Conservation (phyloP, 805 yeast species). For the Metahyphopichia silvanorum region DNA sequence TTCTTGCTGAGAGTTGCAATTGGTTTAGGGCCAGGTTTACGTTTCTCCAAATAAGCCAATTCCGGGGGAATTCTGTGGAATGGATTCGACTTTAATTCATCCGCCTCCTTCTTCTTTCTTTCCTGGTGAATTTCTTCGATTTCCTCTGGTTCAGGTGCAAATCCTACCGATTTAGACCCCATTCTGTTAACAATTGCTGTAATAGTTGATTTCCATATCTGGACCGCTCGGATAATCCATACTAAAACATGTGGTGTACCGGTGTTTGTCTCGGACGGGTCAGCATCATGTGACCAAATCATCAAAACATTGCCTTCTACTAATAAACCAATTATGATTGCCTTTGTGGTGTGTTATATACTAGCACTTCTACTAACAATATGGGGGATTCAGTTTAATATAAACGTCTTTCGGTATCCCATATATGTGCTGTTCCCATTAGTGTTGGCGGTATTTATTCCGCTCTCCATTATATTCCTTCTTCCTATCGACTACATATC, state of each 20-base stretch:
- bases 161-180: slow-evolving; percentile 34
- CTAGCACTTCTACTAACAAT: slow-evolving; percentile 25
- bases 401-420: slow-evolving; percentile 33
- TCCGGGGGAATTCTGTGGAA: slow-evolving; percentile 43
- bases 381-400: slow-evolving; percentile 32
- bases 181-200: too few relatives aligned
- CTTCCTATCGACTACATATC: slow-evolving; percentile 74
- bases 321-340: too few relatives aligned
- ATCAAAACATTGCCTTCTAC: too few relatives aligned
- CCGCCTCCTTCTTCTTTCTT: slow-evolving; percentile 23
- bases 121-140: slow-evolving; percentile 30
- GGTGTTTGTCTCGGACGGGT: too few relatives aligned
- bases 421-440: slow-evolving; percentile 45
- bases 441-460: slow-evolving; percentile 63
- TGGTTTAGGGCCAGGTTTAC: slow-evolving; percentile 26
- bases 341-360: too few relatives aligned
- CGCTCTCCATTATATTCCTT: slow-evolving; percentile 68
- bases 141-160: slow-evolving; percentile 35
- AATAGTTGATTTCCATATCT: neutral
- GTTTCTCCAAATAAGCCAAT: slow-evolving; percentile 32
- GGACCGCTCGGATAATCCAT: neutral
- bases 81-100: slow-evolving; percentile 23
- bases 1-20: too few relatives aligned
- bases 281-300: too few relatives aligned
- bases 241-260: too few relatives aligned